A percentile compares a stretch with the other conserved stretches of the same genome.
Evolutionary conservation across 768 basidiomycete species (phyloP).

Genomic region (Amanita inopinata): DNA sequence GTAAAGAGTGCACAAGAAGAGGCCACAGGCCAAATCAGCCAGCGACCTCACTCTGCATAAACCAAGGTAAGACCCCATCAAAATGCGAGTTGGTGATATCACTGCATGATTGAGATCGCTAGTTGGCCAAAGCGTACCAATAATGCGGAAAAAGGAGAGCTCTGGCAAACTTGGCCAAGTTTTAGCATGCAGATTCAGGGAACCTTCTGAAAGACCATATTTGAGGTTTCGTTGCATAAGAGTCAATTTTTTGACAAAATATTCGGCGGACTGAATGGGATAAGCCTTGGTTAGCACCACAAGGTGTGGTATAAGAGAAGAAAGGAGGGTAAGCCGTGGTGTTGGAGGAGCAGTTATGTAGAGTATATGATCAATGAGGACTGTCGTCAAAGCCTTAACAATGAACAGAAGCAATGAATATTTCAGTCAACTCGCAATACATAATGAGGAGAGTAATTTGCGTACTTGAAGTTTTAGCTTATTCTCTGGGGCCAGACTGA

Average conservation of each 20-base stretch:
- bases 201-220: constrained; percentile 66
- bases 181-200: constrained; percentile 48
- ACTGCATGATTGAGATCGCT: constrained; percentile 92
- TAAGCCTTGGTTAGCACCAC: constrained; percentile 71
- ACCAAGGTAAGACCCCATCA: constrained; percentile 88
- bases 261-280: constrained; percentile 68
- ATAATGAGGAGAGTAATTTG: constrained; percentile 6
- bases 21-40: constrained; percentile 69
- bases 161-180: constrained; percentile 89
- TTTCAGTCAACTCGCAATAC: neutral
- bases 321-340: constrained; percentile 51
- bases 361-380: constrained; percentile 85
- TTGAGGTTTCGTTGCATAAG: constrained; percentile 94
- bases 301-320: constrained; percentile 68
- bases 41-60: constrained; percentile 71
- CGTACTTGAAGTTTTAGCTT: constrained; percentile 84
- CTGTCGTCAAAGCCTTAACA: constrained; percentile 53
- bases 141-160: constrained; percentile 67
- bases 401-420: constrained; percentile 5
- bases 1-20: constrained; percentile 83
- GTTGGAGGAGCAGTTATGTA: constrained; percentile 56
- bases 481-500: constrained; percentile 86
- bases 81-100: constrained; percentile 72
- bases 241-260: constrained; percentile 72
- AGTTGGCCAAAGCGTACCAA: constrained; percentile 84